A percentile compares a stretch with the other conserved stretches of the same genome.
Conservation (phyloP, 306 rosid genomes). For the Vigna unguiculata region DNA sequence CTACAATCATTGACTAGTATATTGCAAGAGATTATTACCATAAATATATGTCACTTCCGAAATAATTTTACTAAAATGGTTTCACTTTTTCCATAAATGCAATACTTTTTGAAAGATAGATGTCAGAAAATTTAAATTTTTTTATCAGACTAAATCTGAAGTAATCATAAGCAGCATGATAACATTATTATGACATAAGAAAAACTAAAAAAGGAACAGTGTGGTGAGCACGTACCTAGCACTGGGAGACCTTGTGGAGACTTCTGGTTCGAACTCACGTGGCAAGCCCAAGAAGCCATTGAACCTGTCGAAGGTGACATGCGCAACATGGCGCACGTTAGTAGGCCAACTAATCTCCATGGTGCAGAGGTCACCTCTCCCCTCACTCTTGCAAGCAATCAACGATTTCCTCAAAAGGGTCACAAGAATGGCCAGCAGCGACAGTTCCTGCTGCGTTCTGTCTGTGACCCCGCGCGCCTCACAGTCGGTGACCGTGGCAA, state of each 20-base stretch:
- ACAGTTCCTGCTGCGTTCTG: conserved; percentile 55
- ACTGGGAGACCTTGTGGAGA: conserved; percentile 86
- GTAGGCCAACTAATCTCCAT: conserved; percentile 89
- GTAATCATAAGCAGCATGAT: neutral
- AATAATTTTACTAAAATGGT: too few relatives aligned
- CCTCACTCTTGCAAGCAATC: conserved; percentile 57
- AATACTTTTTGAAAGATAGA: too few relatives aligned
- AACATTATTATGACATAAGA: neutral
- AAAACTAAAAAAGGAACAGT: neutral
- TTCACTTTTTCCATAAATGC: too few relatives aligned
- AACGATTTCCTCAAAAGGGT: conserved; percentile 76
- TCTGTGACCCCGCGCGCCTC: conserved; percentile 40
- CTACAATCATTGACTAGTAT: neutral
- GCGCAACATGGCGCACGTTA: conserved; percentile 91
- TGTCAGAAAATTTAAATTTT: too few relatives aligned
- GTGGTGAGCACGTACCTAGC: conserved; percentile 64
- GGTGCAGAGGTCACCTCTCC: conserved; percentile 53
- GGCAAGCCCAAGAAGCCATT: conserved; percentile 98
- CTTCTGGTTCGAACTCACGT: conserved; percentile 87
- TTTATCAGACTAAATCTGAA: too few relatives aligned
- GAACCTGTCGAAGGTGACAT: conserved; percentile 92
- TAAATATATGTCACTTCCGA: too few relatives aligned
- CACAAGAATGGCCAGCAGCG: conserved; percentile 63
- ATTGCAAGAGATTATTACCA: neutral
- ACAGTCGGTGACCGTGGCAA: conserved; percentile 39